Evolutionary conservation across 805 yeast genomes (phyloP), one percentile per base, ranked within the genome.

Genomic region (Monosporozyma aquatica): DNA sequence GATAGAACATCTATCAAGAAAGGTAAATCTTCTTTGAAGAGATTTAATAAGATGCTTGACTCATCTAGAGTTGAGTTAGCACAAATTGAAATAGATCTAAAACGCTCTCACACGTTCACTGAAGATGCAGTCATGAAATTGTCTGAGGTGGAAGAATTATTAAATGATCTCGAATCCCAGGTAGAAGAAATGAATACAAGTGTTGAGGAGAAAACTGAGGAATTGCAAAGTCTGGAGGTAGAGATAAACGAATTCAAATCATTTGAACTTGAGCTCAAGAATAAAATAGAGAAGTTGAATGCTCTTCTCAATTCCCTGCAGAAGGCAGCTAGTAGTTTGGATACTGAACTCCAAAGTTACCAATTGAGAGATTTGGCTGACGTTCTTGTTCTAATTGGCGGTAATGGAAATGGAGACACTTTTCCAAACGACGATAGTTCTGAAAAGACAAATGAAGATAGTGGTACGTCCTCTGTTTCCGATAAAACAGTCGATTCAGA

Each of bases 231-330:
- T 7, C 64, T 67, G 46, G 67, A 66, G 47, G 62, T 62, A 5
- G 65, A 70, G 41, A 69, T 79, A 41, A 77, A 79, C 47, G 72
- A 72, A 26, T 70, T 80, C 50, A 72, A 76, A 53, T 76, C 85
- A 6, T 67, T 68, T 14, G 87, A 83, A 56, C 71, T 83, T 38
- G 90, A 83, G 53, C 61, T 82, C 22, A 73, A 71, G 23, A 80
- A 77, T 52, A 75, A 75, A 51, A 60, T 80, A 40, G 89, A 82
- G 43, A 78, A 76, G 49, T 70, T 72, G 45, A 70, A 69, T 44
- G 55, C 65, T 1, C 51, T 68, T 3, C 51, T 68, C 4, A 61
- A 52, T 26, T 61, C 63, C 20, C 54, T 73, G 10, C 62, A 67
- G 32, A 70, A 64, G 17, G 71, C 68, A 40, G 61, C 69, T 1